Conservation (phyloP, 2,329 filamentous ascomycete species). For the Clonostachys rhizophaga region DNA sequence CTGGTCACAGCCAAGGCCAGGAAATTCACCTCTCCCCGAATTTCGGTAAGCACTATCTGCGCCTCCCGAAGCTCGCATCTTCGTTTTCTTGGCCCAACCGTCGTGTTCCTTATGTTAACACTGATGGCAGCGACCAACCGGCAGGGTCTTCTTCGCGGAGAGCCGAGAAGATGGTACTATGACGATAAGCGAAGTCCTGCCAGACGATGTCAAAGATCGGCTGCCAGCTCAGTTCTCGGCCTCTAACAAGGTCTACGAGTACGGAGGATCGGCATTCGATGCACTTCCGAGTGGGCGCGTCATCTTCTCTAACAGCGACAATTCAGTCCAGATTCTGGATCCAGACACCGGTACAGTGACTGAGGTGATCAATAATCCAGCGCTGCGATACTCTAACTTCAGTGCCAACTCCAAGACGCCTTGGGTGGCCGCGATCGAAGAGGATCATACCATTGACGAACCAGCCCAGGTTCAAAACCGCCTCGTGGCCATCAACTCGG, state of each 20-base stretch:
- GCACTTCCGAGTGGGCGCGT: slow-evolving; percentile 30
- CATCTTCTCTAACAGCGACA: slow-evolving; percentile 39
- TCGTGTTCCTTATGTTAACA: neutral
- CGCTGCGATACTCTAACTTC: slow-evolving; percentile 41
- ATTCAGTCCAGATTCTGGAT: slow-evolving; percentile 35
- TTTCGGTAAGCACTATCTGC: slow-evolving; percentile 17
- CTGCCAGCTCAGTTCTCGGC: slow-evolving; percentile 37
- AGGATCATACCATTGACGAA: slow-evolving; percentile 36
- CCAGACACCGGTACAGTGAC: slow-evolving; percentile 24
- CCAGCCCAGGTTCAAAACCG: slow-evolving; percentile 26
- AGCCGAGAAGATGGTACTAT: slow-evolving; percentile 30
- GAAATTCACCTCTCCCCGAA: slow-evolving; percentile 24
- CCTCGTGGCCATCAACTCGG: slow-evolving; percentile 30
- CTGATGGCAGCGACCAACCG: slow-evolving; percentile 13
- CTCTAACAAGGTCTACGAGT: slow-evolving; percentile 43
- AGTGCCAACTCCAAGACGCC: slow-evolving; percentile 25
- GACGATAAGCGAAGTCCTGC: slow-evolving; percentile 35
- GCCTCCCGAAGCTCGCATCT: neutral
- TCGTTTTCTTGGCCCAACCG: neutral
- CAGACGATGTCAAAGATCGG: slow-evolving; percentile 24
- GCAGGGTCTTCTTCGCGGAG: slow-evolving; percentile 30
- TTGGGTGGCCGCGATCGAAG: slow-evolving; percentile 46
- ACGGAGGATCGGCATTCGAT: slow-evolving; percentile 41
- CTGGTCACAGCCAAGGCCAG: slow-evolving; percentile 26
- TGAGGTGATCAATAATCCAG: slow-evolving; percentile 19